Percentiles rank a stretch among this genome's conserved stretches.
phyloP scores from a whole-genome alignment of 2,329 filamentous ascomycete species.

The Fusarium palustre region DNA sequence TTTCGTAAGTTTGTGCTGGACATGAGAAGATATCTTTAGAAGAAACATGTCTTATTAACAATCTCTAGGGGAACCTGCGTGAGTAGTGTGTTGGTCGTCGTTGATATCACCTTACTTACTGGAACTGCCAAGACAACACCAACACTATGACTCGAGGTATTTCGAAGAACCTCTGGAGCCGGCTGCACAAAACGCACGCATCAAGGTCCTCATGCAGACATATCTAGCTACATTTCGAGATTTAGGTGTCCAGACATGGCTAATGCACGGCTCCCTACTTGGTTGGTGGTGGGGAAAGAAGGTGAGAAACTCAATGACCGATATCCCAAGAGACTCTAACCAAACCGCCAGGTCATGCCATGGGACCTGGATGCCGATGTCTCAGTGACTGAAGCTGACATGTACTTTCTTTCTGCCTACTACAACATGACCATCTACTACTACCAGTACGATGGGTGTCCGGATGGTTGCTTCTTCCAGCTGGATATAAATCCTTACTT shows the following conservation, averaged over 20 bases:
- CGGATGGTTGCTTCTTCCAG: slow-evolving; percentile 58
- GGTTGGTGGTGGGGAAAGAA: slow-evolving; percentile 87
- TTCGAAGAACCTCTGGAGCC: slow-evolving; percentile 57
- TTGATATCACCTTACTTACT: slow-evolving; percentile 19
- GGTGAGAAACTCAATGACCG: slow-evolving; percentile 44
- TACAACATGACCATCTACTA: slow-evolving; percentile 70
- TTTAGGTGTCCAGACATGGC: slow-evolving; percentile 80
- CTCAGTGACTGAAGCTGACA: slow-evolving; percentile 74
- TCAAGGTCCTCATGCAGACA: slow-evolving; percentile 75
- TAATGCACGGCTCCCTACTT: slow-evolving; percentile 84
- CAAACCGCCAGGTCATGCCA: slow-evolving; percentile 68
- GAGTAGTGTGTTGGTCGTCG: slow-evolving; percentile 20
- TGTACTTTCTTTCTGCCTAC: slow-evolving; percentile 73
- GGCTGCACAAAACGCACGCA: slow-evolving; percentile 68
- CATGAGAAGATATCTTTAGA: neutral
- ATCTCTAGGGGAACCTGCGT: slow-evolving; percentile 40
- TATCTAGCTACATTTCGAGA: slow-evolving; percentile 76
- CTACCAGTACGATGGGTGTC: slow-evolving; percentile 55
- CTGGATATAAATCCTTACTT: slow-evolving; percentile 63
- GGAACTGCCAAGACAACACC: slow-evolving; percentile 29
- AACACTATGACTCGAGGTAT: slow-evolving; percentile 57
- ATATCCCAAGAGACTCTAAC: slow-evolving; percentile 7
- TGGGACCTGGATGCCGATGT: slow-evolving; percentile 85
- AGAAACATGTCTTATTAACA: neutral
- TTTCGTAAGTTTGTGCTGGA: slow-evolving; percentile 23